Base-by-base conservation (phyloP, 805 yeast genomes). In the Jamesozyma piceae region DNA sequence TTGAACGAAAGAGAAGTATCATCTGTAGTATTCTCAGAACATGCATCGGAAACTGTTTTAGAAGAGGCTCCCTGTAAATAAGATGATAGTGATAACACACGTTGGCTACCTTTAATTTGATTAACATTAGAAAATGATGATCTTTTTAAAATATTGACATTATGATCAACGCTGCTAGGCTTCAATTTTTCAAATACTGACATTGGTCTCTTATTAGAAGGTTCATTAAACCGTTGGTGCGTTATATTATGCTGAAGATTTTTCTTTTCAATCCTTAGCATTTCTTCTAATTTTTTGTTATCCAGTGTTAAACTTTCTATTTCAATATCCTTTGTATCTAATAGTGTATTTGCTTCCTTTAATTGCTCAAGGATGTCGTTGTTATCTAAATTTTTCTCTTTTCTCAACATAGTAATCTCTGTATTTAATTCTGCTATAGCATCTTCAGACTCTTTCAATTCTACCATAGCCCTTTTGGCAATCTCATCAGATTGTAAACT, bases 401-500 rank as follows among this genome's bases (percentile, higher is more conserved):
- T 89, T 90, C 58, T 83, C 51, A 19, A 73, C 65, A 30, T 77
- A 65, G 55, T 75, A 78, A 47, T 73, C 64, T 41, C 78, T 70
- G 68, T 77, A 67, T 41, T 75, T 75, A 57, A 75, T 77, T 44
- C 78, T 62, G 53, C 72, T 77, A 32, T 71, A 71, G 4, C 74
- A 69, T 30, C 59, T 62, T 49, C 66, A 55, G 35, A 65, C 60
- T 27, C 77, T 68, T 36, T 70, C 75, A 52, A 72, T 71, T 30
- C 79, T 69, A 42, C 75, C 87, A 67, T 72, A 47, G 95, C 94
- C 46, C 82, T 72, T 41, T 78, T 70, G 11, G 95, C 95, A 63
- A 81, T 80, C 42, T 86, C 95, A 58, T 90, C 96, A 0, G 95
- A 84, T 50, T 80, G 79, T 55, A 89, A 69, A 22, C 83, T 73